Evolutionary conservation across 257 asterid species (phyloP), one percentile per base, ranked within the genome.

Genomic region (Paulownia fortunei): DNA sequence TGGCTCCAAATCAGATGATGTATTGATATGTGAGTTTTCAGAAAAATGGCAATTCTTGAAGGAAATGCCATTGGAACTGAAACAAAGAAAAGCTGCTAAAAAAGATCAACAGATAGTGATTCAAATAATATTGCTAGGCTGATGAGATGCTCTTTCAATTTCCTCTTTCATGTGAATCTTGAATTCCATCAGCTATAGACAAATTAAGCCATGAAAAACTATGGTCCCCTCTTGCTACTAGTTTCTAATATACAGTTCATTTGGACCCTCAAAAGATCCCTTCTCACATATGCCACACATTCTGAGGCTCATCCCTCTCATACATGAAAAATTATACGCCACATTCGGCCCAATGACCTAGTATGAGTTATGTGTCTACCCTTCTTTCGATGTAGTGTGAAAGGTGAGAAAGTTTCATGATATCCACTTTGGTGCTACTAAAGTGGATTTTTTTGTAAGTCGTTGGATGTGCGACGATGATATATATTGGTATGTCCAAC

Each of bases 211-310:
- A 69, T 69, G 74, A 16, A 85, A 77, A 79, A 58, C 10, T 60
- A 73, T 67, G 84, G 84, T 82, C 86, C 88, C 88, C 75, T 62
- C 63, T 74, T 81, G 26, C 79, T 67, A 72, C 42, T 71, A 24
- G 0, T 39, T 42, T 18, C 42, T 27, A 5, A 21, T 54, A 41
- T 68, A 74, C 47, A 59, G 34, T 58, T 80, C 65, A 46, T 46
- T 11, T 79, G 61, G 74, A 75, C 42, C 69, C 70, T 69, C 67
- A 16, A 11, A 24, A 68, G 78, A 75, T 56, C 77, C 76, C 42
- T 51, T 72, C 73, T 64, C 13, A 73, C 9, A 24, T 21, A 52
- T 30, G 39, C 18, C 46, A 44, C 2, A 60, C 19, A 74, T 12
- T 11, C 19, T 12, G 3, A 72, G 6, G 37, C 19, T 24, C 0